Percentiles rank a stretch among this genome's conserved stretches.
Conservation (phyloP, 1,284 basidiomycete species). For the Ceratobasidium papillatum region DNA sequence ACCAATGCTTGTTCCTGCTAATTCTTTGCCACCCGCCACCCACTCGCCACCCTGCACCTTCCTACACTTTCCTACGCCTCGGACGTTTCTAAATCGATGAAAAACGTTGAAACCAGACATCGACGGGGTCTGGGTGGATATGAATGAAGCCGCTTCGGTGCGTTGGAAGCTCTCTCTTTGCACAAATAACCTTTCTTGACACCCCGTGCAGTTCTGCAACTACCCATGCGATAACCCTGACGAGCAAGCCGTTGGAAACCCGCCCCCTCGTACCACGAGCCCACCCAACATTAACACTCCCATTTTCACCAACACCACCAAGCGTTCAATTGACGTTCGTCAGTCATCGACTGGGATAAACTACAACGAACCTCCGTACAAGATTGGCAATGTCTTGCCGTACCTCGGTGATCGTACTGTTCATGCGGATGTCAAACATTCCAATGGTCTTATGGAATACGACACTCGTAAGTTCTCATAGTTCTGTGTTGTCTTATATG, state of each 20-base stretch:
- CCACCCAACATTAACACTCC: slow-evolving; percentile 56
- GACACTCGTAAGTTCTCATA: slow-evolving; percentile 57
- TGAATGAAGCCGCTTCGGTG: slow-evolving; percentile 69
- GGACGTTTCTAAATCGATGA: not conserved
- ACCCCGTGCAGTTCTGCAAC: slow-evolving; percentile 6
- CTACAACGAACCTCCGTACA: slow-evolving; percentile 43
- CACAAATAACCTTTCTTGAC: not conserved
- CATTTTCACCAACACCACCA: slow-evolving; percentile 55
- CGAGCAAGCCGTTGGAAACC: slow-evolving; percentile 40
- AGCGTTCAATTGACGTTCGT: slow-evolving; percentile 17
- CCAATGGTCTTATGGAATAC: slow-evolving; percentile 70
- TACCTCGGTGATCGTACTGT: slow-evolving; percentile 49
- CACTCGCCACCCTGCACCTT: slow-evolving; percentile 28
- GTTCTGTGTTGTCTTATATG: not conserved
- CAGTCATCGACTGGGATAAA: slow-evolving; percentile 16
- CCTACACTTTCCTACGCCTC: slow-evolving; percentile 38
- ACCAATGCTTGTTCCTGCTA: slow-evolving; percentile 27
- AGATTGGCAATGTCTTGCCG: slow-evolving; percentile 38
- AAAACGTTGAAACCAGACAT: slow-evolving; percentile 55
- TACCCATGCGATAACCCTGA: slow-evolving; percentile 47
- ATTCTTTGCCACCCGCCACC: too few species aligned
- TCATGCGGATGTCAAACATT: slow-evolving; percentile 62
- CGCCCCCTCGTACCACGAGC: slow-evolving; percentile 4
- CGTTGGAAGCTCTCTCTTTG: slow-evolving; percentile 23
- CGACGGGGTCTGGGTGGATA: slow-evolving; percentile 76